Evolutionary conservation across 768 basidiomycete genomes (phyloP), one percentile per base, ranked within the genome.

Genomic region (Tephrocybe rancida): DNA sequence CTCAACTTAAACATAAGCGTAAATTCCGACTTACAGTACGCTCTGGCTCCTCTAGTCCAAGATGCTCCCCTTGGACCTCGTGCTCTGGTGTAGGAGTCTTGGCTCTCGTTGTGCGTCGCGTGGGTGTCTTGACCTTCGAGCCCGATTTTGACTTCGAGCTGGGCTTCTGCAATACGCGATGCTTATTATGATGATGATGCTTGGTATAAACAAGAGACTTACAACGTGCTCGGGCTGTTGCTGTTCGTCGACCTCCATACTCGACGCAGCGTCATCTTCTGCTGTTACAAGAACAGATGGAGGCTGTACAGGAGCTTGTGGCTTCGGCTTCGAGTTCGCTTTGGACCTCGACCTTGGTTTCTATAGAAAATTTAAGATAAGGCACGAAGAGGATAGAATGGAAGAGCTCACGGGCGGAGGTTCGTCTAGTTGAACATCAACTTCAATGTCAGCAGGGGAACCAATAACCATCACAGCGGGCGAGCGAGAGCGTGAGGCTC

Each of bases 271-370:
- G 5, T 6, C 24, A 44, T 44, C 24, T 43, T 34, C 35, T 21
- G 26, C 32, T 6, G 11, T 10, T 41, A 37, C 44, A 22, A 30
- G 29, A 6, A 30, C 29, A 30, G 29, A 30, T 5, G 29, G 7
- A 30, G 7, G 5, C 29, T 13, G 29, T 30, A 5, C 29, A 5
- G 29, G 29, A 5, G 29, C 38, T 21, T 30, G 24, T 46, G n/a
- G 43, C 25, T 16, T 44, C 51, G n/a, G 42, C 37, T 38, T 46
- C 54, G 19, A 44, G 21, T 16, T 44, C 51, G n/a, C 37, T 34
- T 38, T 46, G 51, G 19, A 30, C 29, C 29, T 30, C 29, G 29
- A 30, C 29, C 29, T 30, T 13, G 13, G 29, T 30, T 30, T 30
- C 29, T 30, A 13, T 13, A 13, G 5, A 5, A 5, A 5, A 13